Base-by-base conservation (phyloP, 768 basidiomycete genomes). In the Mycena galericulata region DNA sequence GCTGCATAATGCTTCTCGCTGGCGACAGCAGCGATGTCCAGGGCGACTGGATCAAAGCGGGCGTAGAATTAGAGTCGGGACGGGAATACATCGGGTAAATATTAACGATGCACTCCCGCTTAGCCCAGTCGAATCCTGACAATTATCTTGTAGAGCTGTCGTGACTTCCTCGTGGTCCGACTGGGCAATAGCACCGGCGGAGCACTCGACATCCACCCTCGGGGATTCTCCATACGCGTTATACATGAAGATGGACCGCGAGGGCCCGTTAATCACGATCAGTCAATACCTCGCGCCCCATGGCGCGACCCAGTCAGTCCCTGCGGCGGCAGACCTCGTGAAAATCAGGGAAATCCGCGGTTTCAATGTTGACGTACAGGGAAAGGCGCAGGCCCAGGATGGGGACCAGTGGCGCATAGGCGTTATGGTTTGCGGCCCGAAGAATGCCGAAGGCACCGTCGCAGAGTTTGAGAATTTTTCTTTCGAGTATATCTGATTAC, bases 81-180 rank as follows among this genome's bases (percentile, higher is more conserved):
- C 17, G 30, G n/a, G 68, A 70, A 58, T 65, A 65, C 30, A 50
- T 57, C 15, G 64, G 63, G 68, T 65, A n/a, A 26, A 12, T 20
- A 0, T 12, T 2, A 20, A 7, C n/a, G 10, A 18, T 9, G 45
- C 17, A 18, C 11, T 41, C 8, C 4, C 32, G 8, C 27, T n/a
- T 17, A 2, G n/a, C 1, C 8, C 12, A 15, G 26, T 29, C 8
- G n/a, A 5, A 9, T n/a, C n/a, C 62, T 46, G 30, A 59, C 36
- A 27, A 15, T 1, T 38, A 2, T 34, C 20, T 36, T 36, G 1
- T 18, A 69, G 68, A 0, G 68, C 36, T 10, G 68, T 70, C 26
- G 68, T 70, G 9, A 65, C 68, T 20, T 70, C 68, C 8, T 64
- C 68, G 4, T 70, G 68, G 68, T 70, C 68, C 1, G 68, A 70